These are phyloP conservation scores for Agrocybe chaxingu DNA, from an alignment of 768 basidiomycete genomes.

Conservation along the genomic window DNA sequence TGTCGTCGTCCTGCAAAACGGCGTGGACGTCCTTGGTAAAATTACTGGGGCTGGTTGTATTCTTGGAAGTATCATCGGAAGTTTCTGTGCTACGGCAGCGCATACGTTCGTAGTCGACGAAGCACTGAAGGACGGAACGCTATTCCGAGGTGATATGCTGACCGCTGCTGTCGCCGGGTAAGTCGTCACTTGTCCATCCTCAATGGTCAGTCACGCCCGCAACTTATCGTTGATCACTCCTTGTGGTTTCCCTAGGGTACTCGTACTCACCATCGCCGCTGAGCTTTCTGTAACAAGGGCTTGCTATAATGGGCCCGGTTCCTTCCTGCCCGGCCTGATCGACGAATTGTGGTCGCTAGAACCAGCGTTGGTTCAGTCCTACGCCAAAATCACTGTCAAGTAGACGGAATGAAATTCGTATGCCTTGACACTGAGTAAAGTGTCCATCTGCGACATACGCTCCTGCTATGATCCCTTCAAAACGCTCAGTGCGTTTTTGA, in stretches of 20 bases:
- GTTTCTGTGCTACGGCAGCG: slow-evolving; percentile 70
- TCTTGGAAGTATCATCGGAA: slow-evolving; percentile 71
- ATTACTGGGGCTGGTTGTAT: slow-evolving; percentile 94
- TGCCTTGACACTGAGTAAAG: slow-evolving; percentile 2
- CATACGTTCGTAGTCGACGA: slow-evolving; percentile 28
- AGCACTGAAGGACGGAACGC: slow-evolving; percentile 27
- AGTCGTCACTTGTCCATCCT: slow-evolving; percentile 16
- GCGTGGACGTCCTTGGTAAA: slow-evolving; percentile 64
- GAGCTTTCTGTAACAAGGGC: slow-evolving; percentile 50
- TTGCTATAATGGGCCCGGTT: slow-evolving; percentile 58
- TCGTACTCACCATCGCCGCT: slow-evolving; percentile 60
- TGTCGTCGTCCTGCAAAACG: slow-evolving; percentile 73
- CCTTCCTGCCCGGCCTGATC: slow-evolving; percentile 62
- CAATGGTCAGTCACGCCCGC: background rate
- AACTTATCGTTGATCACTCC: slow-evolving; percentile 1
- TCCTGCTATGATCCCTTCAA: too few relatives aligned
- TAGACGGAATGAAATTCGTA: slow-evolving; percentile 1
- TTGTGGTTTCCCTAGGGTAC: slow-evolving; percentile 34
- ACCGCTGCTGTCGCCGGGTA: slow-evolving; percentile 76
- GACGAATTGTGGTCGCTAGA: slow-evolving; percentile 47
- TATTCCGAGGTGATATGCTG: slow-evolving; percentile 79
- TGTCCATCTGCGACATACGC: background rate
- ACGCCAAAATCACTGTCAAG: slow-evolving; percentile 30
- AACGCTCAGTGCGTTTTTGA: too few relatives aligned
- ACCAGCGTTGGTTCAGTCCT: slow-evolving; percentile 26